These are phyloP conservation scores for Diaporthe citrichinensis DNA, from an alignment of 2,329 filamentous ascomycete species.

Conservation along the genomic window DNA sequence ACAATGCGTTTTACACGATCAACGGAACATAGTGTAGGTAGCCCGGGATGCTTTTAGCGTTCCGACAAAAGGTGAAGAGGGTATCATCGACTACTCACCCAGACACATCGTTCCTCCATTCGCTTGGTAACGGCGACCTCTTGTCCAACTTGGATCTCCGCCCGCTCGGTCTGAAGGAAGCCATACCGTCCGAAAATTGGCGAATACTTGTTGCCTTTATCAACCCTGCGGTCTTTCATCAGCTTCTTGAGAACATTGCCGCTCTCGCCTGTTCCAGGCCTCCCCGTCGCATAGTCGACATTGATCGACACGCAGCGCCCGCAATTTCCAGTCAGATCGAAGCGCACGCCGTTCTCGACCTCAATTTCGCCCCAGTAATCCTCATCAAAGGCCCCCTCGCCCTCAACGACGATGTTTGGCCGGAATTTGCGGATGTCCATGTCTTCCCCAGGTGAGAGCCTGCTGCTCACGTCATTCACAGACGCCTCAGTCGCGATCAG, in stretches of 20 bases:
- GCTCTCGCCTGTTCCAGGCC: slow-evolving; percentile 66
- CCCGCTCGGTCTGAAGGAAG: slow-evolving; percentile 62
- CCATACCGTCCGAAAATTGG: slow-evolving; percentile 83
- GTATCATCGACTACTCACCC: neutral
- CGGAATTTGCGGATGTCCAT: slow-evolving; percentile 80
- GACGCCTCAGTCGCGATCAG: slow-evolving; percentile 80
- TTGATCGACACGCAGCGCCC: slow-evolving; percentile 78
- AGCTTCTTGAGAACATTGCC: slow-evolving; percentile 78
- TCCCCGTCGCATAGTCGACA: slow-evolving; percentile 78
- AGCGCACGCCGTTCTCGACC: slow-evolving; percentile 54
- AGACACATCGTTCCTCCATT: slow-evolving; percentile 34
- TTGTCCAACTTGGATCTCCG: slow-evolving; percentile 68
- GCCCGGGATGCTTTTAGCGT: neutral
- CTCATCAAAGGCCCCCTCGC: slow-evolving; percentile 74
- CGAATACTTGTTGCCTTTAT: slow-evolving; percentile 75
- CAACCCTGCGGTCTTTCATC: slow-evolving; percentile 78
- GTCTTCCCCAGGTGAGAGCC: slow-evolving; percentile 62
- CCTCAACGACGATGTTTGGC: slow-evolving; percentile 79
- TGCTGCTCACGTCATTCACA: slow-evolving; percentile 73
- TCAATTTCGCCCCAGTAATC: slow-evolving; percentile 79
- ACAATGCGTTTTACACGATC: neutral
- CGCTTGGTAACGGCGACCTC: slow-evolving; percentile 65
- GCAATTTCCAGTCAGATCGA: slow-evolving; percentile 79
- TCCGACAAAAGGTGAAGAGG: neutral
- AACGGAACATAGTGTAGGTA: neutral